Conservation (phyloP, 2,329 filamentous ascomycete species). For the Hansfordia pulvinata region DNA sequence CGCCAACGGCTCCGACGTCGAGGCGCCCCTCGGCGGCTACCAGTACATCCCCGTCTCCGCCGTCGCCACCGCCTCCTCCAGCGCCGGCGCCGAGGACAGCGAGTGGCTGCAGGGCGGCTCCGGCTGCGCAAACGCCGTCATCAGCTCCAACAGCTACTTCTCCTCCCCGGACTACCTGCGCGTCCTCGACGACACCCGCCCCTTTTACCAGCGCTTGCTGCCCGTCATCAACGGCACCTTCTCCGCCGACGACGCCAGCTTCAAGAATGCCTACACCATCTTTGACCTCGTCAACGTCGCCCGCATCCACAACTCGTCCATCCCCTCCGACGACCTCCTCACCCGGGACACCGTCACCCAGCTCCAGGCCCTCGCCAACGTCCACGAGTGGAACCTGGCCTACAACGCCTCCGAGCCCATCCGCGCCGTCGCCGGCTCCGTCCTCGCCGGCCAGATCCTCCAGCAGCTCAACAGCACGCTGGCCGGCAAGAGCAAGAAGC, state of each 20-base stretch:
- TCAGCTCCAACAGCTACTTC: slow-evolving; percentile 42
- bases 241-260: slow-evolving; percentile 27
- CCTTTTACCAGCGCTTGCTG: slow-evolving; percentile 42
- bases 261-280: slow-evolving; percentile 49
- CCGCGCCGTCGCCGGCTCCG: slow-evolving; percentile 42
- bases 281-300: slow-evolving; percentile 48
- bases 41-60: slow-evolving; percentile 68
- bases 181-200: slow-evolving; percentile 35
- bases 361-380: slow-evolving; percentile 61
- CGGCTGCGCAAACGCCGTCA: slow-evolving; percentile 39
- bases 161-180: slow-evolving; percentile 28
- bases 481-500: slow-evolving; percentile 18
- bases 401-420: slow-evolving; percentile 63
- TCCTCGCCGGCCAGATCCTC: slow-evolving; percentile 41
- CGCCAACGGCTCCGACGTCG: slow-evolving; percentile 53
- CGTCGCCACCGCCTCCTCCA: slow-evolving; percentile 38
- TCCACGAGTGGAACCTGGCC: slow-evolving; percentile 70
- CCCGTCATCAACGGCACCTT: slow-evolving; percentile 43
- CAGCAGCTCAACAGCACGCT: slow-evolving; percentile 38
- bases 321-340: slow-evolving; percentile 45
- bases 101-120: slow-evolving; percentile 46
- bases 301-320: slow-evolving; percentile 44
- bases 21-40: slow-evolving; percentile 63
- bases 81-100: slow-evolving; percentile 38
- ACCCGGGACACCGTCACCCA: slow-evolving; percentile 44